Evolutionary conservation across 2,329 filamentous ascomycete genomes (phyloP), one percentile per base, ranked within the genome.

Genomic region (Delphinella strobiligena): DNA sequence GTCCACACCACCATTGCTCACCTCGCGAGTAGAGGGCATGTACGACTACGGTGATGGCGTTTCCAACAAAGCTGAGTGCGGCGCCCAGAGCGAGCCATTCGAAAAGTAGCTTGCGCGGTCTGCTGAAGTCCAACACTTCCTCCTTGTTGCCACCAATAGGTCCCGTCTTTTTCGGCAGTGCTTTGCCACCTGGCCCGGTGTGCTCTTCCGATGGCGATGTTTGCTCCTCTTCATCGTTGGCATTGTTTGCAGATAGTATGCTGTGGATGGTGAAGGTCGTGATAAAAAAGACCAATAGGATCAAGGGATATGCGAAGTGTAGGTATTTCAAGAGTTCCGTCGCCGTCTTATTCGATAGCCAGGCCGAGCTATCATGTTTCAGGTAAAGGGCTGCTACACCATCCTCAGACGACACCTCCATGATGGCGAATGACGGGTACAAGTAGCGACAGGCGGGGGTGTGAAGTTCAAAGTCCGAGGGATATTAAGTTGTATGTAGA

Each of bases 111-210:
- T 83, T 85, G 49, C 78, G 69, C 34, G 69, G 66, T n/a, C 67
- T 71, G 45, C 78, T 80, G 58, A 86, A 78, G 49, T 76, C 70
- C 47, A 64, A 63, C 44, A 62, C 62, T 18, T 51, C 49, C 46
- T 61, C 58, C 51, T 67, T 66, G 47, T 65, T 64, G 56, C 68
- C 54, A 49, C 49, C 42, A 12, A 38, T 43, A n/a, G 48, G 38
- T 47, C 59, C 61, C 52, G 64, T 67, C 54, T 60, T 75, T 55
- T 78, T 82, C 44, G 86, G 87, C 39, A 95, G 67, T 24, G 86
- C 86, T 59, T 93, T 88, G 49, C 88, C 89, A 41, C 85, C 88
- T 1, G 88, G 87, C n/a, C 88, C 88, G 38, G 71, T 78, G 48
- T 74, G 71, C 44, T 62, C 58, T 31, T 61, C 55, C 51, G 47